Evolutionary conservation across 352 stramenopile species (phyloP), one percentile per base, ranked within the genome.

Genomic region (Pythium folliculosum): DNA sequence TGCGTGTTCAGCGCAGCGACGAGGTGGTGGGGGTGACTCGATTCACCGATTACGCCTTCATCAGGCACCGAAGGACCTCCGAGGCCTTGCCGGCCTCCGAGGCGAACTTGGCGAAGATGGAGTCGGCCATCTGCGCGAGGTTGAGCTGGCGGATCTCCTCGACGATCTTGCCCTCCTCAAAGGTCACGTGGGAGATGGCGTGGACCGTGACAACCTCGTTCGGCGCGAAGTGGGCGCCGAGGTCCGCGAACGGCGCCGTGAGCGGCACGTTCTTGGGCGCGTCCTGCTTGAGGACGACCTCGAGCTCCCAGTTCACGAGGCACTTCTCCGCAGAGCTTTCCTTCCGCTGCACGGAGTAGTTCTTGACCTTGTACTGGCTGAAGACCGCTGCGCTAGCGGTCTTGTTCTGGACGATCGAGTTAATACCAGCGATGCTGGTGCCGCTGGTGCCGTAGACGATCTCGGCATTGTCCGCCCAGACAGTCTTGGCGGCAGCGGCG

Each of bases 281-380:
- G 21, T 81, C 72, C 8, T 82, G 67, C 43, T 81, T 81, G 23
- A 95, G 52, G 22, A 57, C 65, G 3, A 75, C 85, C 53, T 94
- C 81, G 16, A 95, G 70, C 35, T 92, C 81, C 80, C 81, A 94
- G 65, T 84, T 78, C 53, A 95, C 81, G 7, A 88, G 64, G 54
- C 85, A 92, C 67, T 92, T 92, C 65, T 93, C 80, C 35, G 75
- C 82, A 16, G 69, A 80, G 54, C 75, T 78, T 5, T 76, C 47
- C 71, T 92, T 91, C 87, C 87, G 94, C 71, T 93, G 80, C 27
- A 93, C 80, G 27, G 68, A 75, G 76, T 90, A 92, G 69, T 93
- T 81, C 75, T 89, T 90, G 70, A 95, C 89, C 74, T 93, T 86
- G 68, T 90, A 94, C 67, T 80, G 81, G 25, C 66, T 74, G 60